Base-by-base conservation (phyloP, 2,329 filamentous ascomycete species). In the Neonectria magnoliae region DNA sequence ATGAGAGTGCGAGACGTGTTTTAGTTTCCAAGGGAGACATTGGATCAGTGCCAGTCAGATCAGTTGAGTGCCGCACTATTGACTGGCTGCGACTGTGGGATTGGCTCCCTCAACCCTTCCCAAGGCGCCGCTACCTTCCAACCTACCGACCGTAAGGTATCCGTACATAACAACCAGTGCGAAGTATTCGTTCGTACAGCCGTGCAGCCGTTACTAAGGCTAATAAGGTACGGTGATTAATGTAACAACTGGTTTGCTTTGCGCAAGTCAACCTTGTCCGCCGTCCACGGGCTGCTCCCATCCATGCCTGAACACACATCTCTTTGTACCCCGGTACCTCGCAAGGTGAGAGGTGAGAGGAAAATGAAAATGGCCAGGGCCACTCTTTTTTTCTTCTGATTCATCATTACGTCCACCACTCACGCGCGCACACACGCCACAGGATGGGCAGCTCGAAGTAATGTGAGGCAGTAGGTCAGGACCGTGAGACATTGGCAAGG, bases 11-110 rank as follows among this genome's bases (percentile, higher is more conserved):
- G 66, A 72, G 65, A 70, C 69, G 38, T 72, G 72, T 76, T 76
- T 74, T 73, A 71, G 68, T 76, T 74, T 69, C 53, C 66, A 74
- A 74, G 73, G 74, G 71, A 72, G 63, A 52, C 16, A 41, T 41
- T 41, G 16, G 38, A 41, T 41, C 36, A 44, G 18, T 13, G 25
- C 33, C 50, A 44, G 25, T 54, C 29, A 29, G 52, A 66, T 68
- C 61, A 71, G 67, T 69, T 71, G 67, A 68, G 65, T 68, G 50
- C 61, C 36, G 36, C 60, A n/a, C 25, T 44, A 14, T 44, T 16
- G 25, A 48, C 29, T 54, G 33, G 31, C 10, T 16, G 31, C 18
- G 41, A 55, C 22, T 57, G 62, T 33, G 56, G 45, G 53, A 65
- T 66, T 63, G 60, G 60, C 52, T 59, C 54, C 48, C 53, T 54